Evolutionary conservation across 441 rosid genomes (phyloP), one percentile per base, ranked within the genome.

Genomic region (Biscutella laevigata): DNA sequence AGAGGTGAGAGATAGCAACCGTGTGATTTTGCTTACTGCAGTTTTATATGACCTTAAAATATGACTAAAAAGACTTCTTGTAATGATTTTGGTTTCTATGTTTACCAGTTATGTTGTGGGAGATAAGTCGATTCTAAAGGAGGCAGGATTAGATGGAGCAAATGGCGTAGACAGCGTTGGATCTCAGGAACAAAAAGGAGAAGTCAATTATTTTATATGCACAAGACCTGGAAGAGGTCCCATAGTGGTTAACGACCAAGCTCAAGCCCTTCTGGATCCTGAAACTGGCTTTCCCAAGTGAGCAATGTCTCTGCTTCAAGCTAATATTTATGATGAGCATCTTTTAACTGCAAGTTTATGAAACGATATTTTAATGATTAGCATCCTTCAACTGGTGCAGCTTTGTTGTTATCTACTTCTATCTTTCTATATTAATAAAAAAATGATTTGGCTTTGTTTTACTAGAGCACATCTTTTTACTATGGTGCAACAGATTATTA

Each of bases 201-300:
- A 77, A 49, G 88, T 85, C 41, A 77, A 78, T 66, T 83, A 88
- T 69, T 85, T 91, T 73, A 91, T 91, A 61, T 85, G 96, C 67
- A 91, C 95, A 7, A 70, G 73, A 74, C 88, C 91, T 19, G 98
- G 98, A 25, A 71, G 76, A 71, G 95, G 96, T 51, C 95, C 96
- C 0, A 70, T 77, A 16, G 48, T 88, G 69, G 77, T 91, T 49
- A 49, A 75, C 0, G 74, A 85, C 29, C 79, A 79, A 58, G 76
- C 67, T 13, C 78, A 69, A 49, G 80, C 94, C 43, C 98, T 88
- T 67, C 82, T 83, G 10, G 48, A 75, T 71, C 77, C 82, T 0
- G 55, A 57, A 63, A 81, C 85, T 0, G 91, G 98, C 37, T 66
- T 85, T 48, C 96, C 87, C 47, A 81, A 83, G 74, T 76, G 74